A percentile compares a stretch with the other conserved stretches of the same genome.
Evolutionary conservation across 305 asterid genomes (phyloP).

Genomic region (Ilex paraguariensis): DNA sequence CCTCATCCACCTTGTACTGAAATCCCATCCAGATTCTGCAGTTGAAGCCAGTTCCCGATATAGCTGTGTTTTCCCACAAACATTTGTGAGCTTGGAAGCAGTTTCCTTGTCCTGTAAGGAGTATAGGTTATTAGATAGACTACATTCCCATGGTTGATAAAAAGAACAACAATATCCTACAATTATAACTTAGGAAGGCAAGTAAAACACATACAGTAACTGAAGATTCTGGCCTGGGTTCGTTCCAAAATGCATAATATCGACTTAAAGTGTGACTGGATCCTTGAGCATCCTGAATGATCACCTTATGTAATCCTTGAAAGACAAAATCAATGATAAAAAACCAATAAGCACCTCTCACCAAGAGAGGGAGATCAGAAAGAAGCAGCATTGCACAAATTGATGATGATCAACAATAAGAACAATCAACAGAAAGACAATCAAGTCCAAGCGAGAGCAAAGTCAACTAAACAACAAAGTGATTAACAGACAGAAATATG

Average conservation of each 20-base stretch:
- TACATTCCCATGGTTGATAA: neutral
- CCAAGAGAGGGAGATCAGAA: neutral
- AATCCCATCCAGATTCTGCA: conserved; percentile 99
- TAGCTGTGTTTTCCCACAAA: conserved; percentile 39
- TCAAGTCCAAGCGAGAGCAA: too few species aligned
- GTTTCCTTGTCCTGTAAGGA: conserved; percentile 57
- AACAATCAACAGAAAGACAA: neutral
- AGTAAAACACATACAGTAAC: conserved; percentile 41
- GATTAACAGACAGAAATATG: neutral
- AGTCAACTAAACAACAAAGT: too few species aligned
- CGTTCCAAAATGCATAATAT: conserved; percentile 86
- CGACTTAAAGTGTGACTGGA: conserved; percentile 47
- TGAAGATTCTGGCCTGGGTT: conserved; percentile 89
- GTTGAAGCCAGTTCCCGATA: conserved; percentile 79
- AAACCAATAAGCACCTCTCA: too few species aligned
- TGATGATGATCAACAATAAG: too few species aligned
- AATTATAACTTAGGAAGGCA: neutral
- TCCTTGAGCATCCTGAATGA: conserved; percentile 61
- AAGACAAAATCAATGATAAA: conserved; percentile 1
- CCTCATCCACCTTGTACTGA: conserved; percentile 97
- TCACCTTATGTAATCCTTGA: conserved; percentile 74
- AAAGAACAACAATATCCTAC: neutral
- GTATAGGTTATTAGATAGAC: neutral
- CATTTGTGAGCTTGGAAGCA: conserved; percentile 56
- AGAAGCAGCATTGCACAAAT: neutral